phyloP scores from a whole-genome alignment of 116 monocot species.

The Trichopus zeylanicus region DNA sequence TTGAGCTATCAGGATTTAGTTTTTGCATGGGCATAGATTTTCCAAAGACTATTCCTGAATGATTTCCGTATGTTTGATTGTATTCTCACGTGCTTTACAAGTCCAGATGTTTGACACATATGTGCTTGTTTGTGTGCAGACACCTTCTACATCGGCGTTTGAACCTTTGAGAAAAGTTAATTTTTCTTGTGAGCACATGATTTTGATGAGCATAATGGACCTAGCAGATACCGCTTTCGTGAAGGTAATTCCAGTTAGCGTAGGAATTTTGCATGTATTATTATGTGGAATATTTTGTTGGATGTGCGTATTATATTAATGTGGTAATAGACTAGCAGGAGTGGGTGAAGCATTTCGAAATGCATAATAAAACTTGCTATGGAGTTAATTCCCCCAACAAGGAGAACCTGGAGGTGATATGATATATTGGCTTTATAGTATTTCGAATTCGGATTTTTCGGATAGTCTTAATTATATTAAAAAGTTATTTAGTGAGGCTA shows the following conservation, averaged over 20 bases:
- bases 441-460: neutral
- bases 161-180: constrained; percentile 11
- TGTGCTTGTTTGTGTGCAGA: constrained; percentile 20
- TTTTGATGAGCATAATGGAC: constrained; percentile 65
- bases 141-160: constrained; percentile 53
- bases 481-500: too few relatives aligned
- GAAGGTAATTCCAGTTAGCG: constrained; percentile 35
- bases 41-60: too few relatives aligned
- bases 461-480: neutral
- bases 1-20: too few relatives aligned
- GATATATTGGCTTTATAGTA: neutral
- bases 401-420: constrained; percentile 57
- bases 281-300: neutral
- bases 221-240: constrained; percentile 53
- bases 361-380: constrained; percentile 33
- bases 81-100: constrained; percentile 1
- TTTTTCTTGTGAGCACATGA: constrained; percentile 24
- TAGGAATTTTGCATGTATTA: neutral
- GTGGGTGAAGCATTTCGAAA: constrained; percentile 50
- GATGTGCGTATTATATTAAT: neutral
- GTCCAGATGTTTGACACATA: neutral
- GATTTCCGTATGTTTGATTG: too few relatives aligned
- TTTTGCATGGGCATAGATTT: too few relatives aligned
- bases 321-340: constrained; percentile 22
- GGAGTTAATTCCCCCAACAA: constrained; percentile 69